phyloP scores from a whole-genome alignment of 164 flowering plant species.

The Cinnamomum chago region DNA sequence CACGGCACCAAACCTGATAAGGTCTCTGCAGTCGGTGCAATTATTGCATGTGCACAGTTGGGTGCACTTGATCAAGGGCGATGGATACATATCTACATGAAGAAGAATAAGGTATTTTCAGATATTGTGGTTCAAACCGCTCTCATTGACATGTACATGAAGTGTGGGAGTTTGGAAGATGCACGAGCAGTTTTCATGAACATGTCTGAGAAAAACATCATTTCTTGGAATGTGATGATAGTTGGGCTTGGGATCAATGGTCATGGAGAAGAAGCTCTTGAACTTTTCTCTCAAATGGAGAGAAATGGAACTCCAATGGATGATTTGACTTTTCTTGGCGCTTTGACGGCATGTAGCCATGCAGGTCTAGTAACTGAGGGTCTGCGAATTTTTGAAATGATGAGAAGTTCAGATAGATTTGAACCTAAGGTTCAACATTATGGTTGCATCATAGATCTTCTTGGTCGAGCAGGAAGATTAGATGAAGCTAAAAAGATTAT shows the following conservation, averaged over 20 bases:
- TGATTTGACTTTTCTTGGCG: conserved; percentile 30
- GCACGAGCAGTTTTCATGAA: conserved; percentile 22
- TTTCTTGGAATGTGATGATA: conserved; percentile 39
- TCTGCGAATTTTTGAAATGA: conserved; percentile 18
- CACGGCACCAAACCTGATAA: conserved; percentile 29
- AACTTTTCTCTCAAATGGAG: conserved; percentile 27
- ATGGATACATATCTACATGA: conserved; percentile 34
- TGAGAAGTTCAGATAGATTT: conserved; percentile 17
- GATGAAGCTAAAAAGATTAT: conserved; percentile 24
- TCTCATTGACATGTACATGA: conserved; percentile 40
- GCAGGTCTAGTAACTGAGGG: conserved; percentile 33
- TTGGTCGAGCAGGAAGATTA: conserved; percentile 30
- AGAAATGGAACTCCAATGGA: conserved; percentile 17
- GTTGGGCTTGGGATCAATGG: conserved; percentile 31
- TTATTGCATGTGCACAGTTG: conserved; percentile 33
- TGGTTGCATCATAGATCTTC: conserved; percentile 37
- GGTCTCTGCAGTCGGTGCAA: conserved; percentile 21
- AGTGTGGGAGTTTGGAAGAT: conserved; percentile 30
- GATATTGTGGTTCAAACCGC: conserved; percentile 35
- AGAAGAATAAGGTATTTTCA: conserved; percentile 16
- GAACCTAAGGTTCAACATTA: conserved; percentile 16
- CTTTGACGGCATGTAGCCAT: conserved; percentile 33
- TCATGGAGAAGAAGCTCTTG: conserved; percentile 23
- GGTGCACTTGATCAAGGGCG: conserved; percentile 40
- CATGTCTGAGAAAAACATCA: conserved; percentile 25